These are phyloP conservation scores for Coniochaeta sp. DNA, from an alignment of 2,329 filamentous ascomycete genomes.

Conservation along the genomic window DNA sequence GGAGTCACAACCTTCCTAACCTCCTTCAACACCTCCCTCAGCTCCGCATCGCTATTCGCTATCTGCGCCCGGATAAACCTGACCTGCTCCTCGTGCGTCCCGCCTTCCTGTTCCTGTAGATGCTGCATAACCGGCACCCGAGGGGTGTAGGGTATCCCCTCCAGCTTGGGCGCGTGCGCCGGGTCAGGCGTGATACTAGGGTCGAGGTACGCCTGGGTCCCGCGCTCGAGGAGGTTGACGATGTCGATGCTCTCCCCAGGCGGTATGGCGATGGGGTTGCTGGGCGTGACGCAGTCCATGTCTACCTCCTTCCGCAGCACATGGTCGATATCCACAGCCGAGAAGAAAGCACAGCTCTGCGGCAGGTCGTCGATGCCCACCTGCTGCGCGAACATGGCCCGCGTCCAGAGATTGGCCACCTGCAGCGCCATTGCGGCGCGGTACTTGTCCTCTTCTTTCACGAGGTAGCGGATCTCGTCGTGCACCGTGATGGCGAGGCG, in stretches of 20 bases:
- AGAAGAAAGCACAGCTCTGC: constrained; percentile 92
- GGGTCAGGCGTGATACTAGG: constrained; percentile 50
- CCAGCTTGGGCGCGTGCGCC: constrained; percentile 45
- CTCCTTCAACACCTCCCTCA: constrained; percentile 57
- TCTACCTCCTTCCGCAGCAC: constrained; percentile 97
- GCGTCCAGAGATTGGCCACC: constrained; percentile 90
- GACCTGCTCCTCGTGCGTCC: constrained; percentile 39
- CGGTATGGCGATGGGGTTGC: constrained; percentile 69
- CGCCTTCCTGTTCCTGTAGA: constrained; percentile 42
- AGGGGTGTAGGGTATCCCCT: constrained; percentile 60
- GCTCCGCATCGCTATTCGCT: constrained; percentile 62
- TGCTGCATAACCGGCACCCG: constrained; percentile 74
- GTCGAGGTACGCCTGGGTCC: constrained; percentile 62
- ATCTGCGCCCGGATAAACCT: constrained; percentile 82
- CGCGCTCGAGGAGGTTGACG: constrained; percentile 65
- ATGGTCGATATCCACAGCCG: constrained; percentile 88
- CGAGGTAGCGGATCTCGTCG: constrained; percentile 93
- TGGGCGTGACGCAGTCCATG: constrained; percentile 94
- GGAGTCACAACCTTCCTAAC: constrained; percentile 6
- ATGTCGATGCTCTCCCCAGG: constrained; percentile 88
- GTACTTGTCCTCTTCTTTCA: constrained; percentile 79
- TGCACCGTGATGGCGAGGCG: constrained; percentile 91
- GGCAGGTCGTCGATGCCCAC: constrained; percentile 93
- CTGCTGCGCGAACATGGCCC: constrained; percentile 95
- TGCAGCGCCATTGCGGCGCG: constrained; percentile 87